Percentiles rank a stretch among this genome's conserved stretches.
phyloP scores from a whole-genome alignment of 441 rosid genomes.

The Populus tomentosa region DNA sequence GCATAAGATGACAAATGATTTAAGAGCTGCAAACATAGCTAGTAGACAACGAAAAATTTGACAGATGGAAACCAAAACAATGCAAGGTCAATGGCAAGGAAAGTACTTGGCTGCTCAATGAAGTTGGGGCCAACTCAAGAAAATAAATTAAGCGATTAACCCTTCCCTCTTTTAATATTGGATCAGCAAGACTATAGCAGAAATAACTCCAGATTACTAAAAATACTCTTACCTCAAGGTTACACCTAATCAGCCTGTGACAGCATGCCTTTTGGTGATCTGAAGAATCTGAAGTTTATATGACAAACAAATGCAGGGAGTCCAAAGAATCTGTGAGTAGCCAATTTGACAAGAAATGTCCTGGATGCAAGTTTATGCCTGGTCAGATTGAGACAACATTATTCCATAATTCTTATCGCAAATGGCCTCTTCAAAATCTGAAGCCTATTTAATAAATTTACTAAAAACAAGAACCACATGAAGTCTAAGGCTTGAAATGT shows the following conservation, averaged over 20 bases:
- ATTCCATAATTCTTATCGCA: neutral
- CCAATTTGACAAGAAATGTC: slow-evolving; percentile 8
- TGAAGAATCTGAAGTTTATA: slow-evolving; percentile 22
- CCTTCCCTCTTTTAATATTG: neutral
- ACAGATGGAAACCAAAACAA: slow-evolving; percentile 14
- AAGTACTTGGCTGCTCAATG: slow-evolving; percentile 23
- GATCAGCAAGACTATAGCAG: slow-evolving; percentile 2
- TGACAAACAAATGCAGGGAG: neutral
- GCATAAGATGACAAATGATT: neutral
- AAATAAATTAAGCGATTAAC: neutral
- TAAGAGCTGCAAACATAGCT: neutral
- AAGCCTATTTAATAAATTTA: slow-evolving; percentile 14
- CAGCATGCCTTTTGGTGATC: slow-evolving; percentile 2
- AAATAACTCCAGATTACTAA: slow-evolving; percentile 1
- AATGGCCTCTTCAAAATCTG: slow-evolving; percentile 18
- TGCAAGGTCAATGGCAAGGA: slow-evolving; percentile 14
- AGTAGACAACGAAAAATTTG: slow-evolving; percentile 1
- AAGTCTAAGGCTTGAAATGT: neutral
- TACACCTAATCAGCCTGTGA: slow-evolving; percentile 10
- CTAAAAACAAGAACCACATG: neutral
- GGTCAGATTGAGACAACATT: slow-evolving; percentile 21
- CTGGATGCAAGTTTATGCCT: slow-evolving; percentile 5
- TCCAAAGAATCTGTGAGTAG: slow-evolving; percentile 12
- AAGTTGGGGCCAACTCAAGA: slow-evolving; percentile 11
- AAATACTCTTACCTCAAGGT: slow-evolving; percentile 11